Evolutionary conservation across 495 filamentous ascomycete genomes (phyloP).

Genomic region (Chaetomidium leptoderma): DNA sequence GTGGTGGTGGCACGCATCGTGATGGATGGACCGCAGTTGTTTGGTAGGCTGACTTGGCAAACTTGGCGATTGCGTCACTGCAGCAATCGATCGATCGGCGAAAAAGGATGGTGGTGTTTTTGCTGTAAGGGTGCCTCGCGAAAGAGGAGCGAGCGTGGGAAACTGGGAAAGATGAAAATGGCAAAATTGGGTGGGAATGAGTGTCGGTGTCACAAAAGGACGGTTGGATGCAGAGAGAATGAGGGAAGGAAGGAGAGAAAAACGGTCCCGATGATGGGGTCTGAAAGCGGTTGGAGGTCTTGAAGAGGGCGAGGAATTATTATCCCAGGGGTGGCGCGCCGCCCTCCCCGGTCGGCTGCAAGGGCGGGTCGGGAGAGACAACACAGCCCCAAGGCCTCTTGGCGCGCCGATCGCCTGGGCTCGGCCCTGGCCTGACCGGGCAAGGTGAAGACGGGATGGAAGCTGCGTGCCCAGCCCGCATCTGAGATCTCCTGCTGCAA

Average conservation of each 20-base stretch:
- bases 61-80: constrained; percentile 23
- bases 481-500: neutral
- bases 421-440: neutral
- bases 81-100: neutral
- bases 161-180: neutral
- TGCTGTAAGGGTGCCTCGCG: neutral
- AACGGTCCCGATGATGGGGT: neutral
- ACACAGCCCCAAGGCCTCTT: constrained; percentile 12
- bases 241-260: neutral
- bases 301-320: constrained; percentile 18
- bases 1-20: constrained; percentile 31
- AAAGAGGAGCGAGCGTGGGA: constrained; percentile 7
- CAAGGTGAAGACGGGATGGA: neutral
- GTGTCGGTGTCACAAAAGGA: constrained; percentile 18
- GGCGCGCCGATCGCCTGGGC: constrained; percentile 7
- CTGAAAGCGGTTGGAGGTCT: constrained; percentile 3
- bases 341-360: constrained; percentile 5
- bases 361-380: constrained; percentile 12
- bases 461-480: neutral
- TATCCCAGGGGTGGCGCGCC: constrained; percentile 4
- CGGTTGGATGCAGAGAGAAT: constrained; percentile 16
- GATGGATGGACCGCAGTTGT: neutral
- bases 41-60: constrained; percentile 10
- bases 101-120: neutral
- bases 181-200: constrained; percentile 8